These are phyloP conservation scores for Picochlorum costavermella DNA, from an alignment of 139 green algal species.

Conservation along the genomic window DNA sequence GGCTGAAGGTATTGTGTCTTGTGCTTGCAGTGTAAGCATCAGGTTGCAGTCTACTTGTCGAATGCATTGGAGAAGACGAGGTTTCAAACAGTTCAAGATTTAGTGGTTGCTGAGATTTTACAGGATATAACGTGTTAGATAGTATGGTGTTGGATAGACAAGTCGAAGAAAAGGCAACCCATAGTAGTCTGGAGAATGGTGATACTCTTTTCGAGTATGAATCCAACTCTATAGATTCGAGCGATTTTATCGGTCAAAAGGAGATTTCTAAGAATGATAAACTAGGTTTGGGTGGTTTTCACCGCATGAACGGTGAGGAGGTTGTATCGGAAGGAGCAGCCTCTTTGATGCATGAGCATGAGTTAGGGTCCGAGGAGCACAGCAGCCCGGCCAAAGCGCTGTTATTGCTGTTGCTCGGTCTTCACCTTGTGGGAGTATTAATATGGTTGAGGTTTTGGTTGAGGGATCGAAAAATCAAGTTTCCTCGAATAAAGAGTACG, in stretches of 20 bases:
- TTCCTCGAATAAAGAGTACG: background rate
- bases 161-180: no score
- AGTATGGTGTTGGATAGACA: no score
- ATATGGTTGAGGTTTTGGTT: background rate
- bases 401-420: background rate
- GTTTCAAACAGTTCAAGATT: conserved; percentile 12
- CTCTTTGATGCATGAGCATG: no score
- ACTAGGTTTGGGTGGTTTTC: no score
- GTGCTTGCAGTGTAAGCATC: conserved; percentile 78
- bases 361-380: no score
- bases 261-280: no score
- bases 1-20: background rate
- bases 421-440: background rate
- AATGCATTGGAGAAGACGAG: conserved; percentile 17
- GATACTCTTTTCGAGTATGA: background rate
- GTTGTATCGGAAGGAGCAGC: no score
- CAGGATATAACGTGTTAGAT: background rate
- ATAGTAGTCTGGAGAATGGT: background rate
- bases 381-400: background rate
- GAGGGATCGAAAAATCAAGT: background rate
- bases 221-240: conserved; percentile 2
- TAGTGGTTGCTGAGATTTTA: conserved; percentile 17
- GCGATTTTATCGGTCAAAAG: background rate
- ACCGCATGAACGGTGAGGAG: no score
- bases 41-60: conserved; percentile 64